Base-by-base conservation (phyloP, 129 eudicot species). In the Chrysanthemum seticuspe region DNA sequence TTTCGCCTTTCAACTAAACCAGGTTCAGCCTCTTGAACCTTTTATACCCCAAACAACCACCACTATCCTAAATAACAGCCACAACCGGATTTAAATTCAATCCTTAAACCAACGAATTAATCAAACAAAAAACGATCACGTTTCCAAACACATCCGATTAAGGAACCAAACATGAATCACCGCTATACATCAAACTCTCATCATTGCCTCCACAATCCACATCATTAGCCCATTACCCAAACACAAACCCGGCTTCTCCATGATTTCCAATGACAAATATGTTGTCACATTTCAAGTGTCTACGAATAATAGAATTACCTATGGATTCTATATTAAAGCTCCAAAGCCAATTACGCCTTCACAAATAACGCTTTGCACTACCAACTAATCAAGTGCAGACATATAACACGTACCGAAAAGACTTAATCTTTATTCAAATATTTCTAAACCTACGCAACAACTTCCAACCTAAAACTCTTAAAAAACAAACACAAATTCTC, bases 91-190 rank as follows among this genome's bases (percentile, higher is more conserved):
- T 80, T 70, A 79, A 81, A 82, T 84, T 40, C 10, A 40, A 40
- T 6, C 8, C 81, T 0, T 91, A 88, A 71, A 62, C 57, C 0
- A 89, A 86, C 5, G 94, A 91, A 66, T 87, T 63, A 2, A 85
- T 86, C 1, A 95, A 88, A 95, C 95, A 31, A 85, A 91, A 0
- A 95, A 85, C 0, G 87, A 88, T 34, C 81, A 82, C 18, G 91
- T 87, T 74, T 91, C 97, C 82, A 91, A 40, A 51, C 47, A 90
- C 91, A 70, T 87, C 71, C 13, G 86, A 83, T 74, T 90, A 95
- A 0, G 90, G 83, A 27, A 83, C 82, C 4, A 72, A 59, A 1
- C 79, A 81, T 16, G 72, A 58, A 49, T 72, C 80, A 29, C 83
- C 74, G 14, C 79, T 65, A 55, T 74, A 70, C 57, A 74, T 66